Conservation (phyloP, 768 basidiomycete genomes). For the Leccinum imitatum region DNA sequence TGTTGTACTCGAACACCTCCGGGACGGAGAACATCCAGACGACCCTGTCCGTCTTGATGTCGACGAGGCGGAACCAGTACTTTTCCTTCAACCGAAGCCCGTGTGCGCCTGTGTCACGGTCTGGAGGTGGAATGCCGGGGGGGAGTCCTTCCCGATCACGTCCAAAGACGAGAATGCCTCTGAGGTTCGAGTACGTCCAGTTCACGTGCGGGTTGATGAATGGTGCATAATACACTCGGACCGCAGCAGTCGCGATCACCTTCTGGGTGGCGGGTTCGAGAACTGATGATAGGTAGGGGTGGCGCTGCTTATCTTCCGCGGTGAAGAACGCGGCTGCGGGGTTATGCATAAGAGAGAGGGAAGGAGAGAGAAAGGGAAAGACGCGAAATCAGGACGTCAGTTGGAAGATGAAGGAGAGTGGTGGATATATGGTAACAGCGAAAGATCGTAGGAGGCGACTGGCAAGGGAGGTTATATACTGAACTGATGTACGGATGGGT, state of each 20-base stretch:
- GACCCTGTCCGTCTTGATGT: conserved; percentile 54
- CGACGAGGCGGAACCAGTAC: conserved; percentile 67
- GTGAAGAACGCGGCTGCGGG: conserved; percentile 35
- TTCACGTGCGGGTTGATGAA: conserved; percentile 45
- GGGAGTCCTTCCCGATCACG: conserved; percentile 31
- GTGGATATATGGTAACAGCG: conserved; percentile 12
- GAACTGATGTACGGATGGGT: conserved; percentile 26
- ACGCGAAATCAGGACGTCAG: conserved; percentile 5
- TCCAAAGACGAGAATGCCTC: conserved; percentile 59
- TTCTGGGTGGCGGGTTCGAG: conserved; percentile 42
- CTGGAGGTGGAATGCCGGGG: conserved; percentile 23
- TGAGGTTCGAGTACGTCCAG: conserved; percentile 62
- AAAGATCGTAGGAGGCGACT: conserved; percentile 18
- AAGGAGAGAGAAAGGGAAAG: neutral
- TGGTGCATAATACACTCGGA: conserved; percentile 62
- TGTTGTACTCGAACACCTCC: conserved; percentile 62
- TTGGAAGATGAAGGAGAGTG: conserved; percentile 19
- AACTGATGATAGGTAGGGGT: conserved; percentile 39
- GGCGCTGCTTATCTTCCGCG: conserved; percentile 38
- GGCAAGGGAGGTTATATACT: conserved; percentile 32
- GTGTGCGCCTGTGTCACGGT: conserved; percentile 17
- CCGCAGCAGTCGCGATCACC: conserved; percentile 52
- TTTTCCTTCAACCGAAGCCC: conserved; percentile 34
- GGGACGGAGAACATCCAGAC: conserved; percentile 71
- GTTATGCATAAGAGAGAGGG: conserved; percentile 30